Percentiles rank a stretch among this genome's conserved stretches.
These are phyloP conservation scores for Alternaria solani DNA, from an alignment of 2,329 filamentous ascomycete species.

Conservation along the genomic window DNA sequence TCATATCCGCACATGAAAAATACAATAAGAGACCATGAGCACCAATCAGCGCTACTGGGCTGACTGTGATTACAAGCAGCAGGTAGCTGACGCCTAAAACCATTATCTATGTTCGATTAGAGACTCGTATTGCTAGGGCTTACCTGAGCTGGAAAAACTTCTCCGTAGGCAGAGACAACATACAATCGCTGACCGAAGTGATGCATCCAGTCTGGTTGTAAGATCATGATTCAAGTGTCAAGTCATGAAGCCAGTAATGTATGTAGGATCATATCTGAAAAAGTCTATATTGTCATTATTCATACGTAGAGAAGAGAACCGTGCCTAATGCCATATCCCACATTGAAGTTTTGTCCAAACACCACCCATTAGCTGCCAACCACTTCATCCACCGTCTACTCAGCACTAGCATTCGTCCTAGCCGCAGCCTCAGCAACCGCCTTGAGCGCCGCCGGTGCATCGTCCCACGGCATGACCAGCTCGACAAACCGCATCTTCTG, in stretches of 20 bases:
- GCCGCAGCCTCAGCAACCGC: constrained; percentile 76
- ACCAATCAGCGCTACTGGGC: not conserved
- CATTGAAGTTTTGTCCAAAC: not conserved
- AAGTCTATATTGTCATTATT: not conserved
- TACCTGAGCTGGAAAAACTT: not conserved
- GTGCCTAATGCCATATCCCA: not conserved
- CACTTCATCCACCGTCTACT: constrained; percentile 8
- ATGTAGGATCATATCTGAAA: not conserved
- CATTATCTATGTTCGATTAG: not conserved
- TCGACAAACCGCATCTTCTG: constrained; percentile 75
- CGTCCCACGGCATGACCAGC: constrained; percentile 79
- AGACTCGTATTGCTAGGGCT: no score
- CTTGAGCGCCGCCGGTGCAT: constrained; percentile 75
- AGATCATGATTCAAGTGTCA: not conserved
- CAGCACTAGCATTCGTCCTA: constrained; percentile 62
- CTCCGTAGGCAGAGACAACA: no score
- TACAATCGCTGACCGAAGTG: no score
- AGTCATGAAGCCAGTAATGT: not conserved
- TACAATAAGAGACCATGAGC: not conserved
- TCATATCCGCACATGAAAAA: not conserved
- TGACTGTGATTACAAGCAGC: not conserved
- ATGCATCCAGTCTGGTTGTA: not conserved
- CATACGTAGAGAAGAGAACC: not conserved
- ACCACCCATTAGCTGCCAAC: not conserved
- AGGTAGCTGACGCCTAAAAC: not conserved